phyloP scores from a whole-genome alignment of 2,329 filamentous ascomycete species.

The Curvularia sp. region DNA sequence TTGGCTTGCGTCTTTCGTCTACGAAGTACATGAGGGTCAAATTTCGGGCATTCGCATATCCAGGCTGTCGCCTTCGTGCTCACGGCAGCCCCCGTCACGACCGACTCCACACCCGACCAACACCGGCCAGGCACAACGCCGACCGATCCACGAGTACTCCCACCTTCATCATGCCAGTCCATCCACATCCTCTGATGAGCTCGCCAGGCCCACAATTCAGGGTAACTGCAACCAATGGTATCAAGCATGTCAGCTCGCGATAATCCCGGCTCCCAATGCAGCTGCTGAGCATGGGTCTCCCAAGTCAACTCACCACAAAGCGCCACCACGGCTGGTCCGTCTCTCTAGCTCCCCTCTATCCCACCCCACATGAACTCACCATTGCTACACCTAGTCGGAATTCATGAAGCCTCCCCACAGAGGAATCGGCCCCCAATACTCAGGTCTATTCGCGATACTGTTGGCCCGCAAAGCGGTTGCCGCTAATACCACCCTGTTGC shows the following conservation, averaged over 20 bases:
- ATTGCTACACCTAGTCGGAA: conserved; percentile 9
- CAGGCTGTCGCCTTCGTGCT: neutral
- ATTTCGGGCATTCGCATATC: neutral
- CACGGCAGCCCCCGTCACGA: neutral
- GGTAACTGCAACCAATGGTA: conserved; percentile 6
- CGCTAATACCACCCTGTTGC: neutral
- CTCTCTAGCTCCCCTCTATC: conserved; percentile 1
- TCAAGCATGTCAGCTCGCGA: conserved; percentile 8
- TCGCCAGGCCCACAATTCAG: neutral
- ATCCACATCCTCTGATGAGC: neutral
- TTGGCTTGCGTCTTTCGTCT: neutral
- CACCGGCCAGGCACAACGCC: neutral
- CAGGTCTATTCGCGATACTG: conserved; percentile 18
- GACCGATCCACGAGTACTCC: neutral
- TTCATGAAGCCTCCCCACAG: conserved; percentile 13
- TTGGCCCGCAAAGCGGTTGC: conserved; percentile 10
- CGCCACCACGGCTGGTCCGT: conserved; percentile 23
- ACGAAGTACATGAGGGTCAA: neutral
- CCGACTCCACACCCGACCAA: neutral
- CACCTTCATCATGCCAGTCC: neutral
- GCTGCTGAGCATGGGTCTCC: conserved; percentile 7
- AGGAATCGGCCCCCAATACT: conserved; percentile 17
- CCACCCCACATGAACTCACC: conserved; percentile 13
- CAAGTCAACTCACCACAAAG: conserved; percentile 14
- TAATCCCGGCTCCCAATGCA: conserved; percentile 11